These are phyloP conservation scores for Quercus ilex DNA, from an alignment of 306 rosid species.

Conservation along the genomic window DNA sequence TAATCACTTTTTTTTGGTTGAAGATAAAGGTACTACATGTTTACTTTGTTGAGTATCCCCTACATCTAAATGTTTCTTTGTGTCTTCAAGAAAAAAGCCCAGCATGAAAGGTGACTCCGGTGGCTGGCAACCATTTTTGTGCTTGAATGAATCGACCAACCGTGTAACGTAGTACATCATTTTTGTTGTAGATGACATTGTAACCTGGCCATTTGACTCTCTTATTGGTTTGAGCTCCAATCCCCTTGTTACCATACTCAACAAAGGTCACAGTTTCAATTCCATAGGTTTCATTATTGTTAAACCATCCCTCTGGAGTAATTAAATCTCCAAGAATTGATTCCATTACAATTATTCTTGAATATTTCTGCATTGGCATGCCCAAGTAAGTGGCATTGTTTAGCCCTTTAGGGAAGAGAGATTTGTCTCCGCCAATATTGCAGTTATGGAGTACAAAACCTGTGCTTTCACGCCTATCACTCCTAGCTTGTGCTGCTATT, in stretches of 20 bases:
- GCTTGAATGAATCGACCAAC: constrained; percentile 27
- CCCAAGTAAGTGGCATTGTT: not conserved
- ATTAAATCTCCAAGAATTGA: constrained; percentile 11
- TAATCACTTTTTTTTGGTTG: not conserved
- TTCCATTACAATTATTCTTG: not conserved
- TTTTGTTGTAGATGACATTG: too few relatives aligned
- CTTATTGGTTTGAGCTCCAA: constrained; percentile 1
- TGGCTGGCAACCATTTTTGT: constrained; percentile 16
- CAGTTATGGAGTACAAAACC: not conserved
- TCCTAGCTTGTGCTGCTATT: not conserved
- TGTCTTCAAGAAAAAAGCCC: not conserved
- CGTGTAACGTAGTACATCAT: not conserved
- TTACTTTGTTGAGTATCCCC: not conserved
- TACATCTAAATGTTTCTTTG: too few relatives aligned
- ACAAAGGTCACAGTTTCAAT: constrained; percentile 20
- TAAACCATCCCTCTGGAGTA: constrained; percentile 22
- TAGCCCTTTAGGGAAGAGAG: not conserved
- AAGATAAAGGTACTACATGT: not conserved
- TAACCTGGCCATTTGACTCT: constrained; percentile 11
- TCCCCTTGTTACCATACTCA: constrained; percentile 26
- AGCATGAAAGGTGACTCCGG: constrained; percentile 5
- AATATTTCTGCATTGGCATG: not conserved
- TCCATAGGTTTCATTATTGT: constrained; percentile 20
- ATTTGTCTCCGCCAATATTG: not conserved
- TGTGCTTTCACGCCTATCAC: not conserved